These are phyloP conservation scores for Bothriochloa decipiens DNA, from an alignment of 176 grass and related monocot genomes.

Conservation along the genomic window DNA sequence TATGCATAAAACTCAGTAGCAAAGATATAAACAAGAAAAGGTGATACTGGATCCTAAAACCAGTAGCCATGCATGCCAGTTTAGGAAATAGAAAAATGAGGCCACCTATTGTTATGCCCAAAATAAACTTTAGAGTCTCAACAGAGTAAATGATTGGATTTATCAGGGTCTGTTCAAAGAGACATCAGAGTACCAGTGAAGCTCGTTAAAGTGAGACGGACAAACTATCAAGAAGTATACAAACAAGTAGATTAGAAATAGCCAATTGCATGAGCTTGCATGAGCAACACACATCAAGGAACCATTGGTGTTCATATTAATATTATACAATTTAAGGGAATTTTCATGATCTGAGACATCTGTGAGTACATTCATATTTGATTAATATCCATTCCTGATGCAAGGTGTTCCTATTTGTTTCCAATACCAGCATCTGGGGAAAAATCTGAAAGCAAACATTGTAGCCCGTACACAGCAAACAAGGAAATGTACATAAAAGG, in stretches of 20 bases:
- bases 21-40: conserved; percentile 6
- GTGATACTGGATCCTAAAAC: background rate
- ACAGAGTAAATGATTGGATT: conserved; percentile 3
- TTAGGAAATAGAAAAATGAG: conserved; percentile 1
- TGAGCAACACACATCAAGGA: conserved; percentile 21
- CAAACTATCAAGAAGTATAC: conserved; percentile 30
- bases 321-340: background rate
- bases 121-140: background rate
- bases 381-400: background rate
- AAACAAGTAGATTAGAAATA: background rate
- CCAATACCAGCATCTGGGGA: background rate
- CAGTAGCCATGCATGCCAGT: background rate
- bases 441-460: conserved; percentile 1
- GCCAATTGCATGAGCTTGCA: background rate
- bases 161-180: conserved; percentile 15
- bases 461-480: background rate
- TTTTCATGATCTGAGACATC: background rate
- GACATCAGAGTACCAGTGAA: background rate
- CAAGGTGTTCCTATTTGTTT: background rate
- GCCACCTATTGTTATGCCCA: background rate
- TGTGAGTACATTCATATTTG: background rate
- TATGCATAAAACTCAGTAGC: conserved; percentile 10
- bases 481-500: conserved; percentile 32
- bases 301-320: background rate
- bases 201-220: background rate